A percentile compares a stretch with the other conserved stretches of the same genome.
Evolutionary conservation across 2,329 filamentous ascomycete species (phyloP).

Genomic region (Diaporthe destruens): DNA sequence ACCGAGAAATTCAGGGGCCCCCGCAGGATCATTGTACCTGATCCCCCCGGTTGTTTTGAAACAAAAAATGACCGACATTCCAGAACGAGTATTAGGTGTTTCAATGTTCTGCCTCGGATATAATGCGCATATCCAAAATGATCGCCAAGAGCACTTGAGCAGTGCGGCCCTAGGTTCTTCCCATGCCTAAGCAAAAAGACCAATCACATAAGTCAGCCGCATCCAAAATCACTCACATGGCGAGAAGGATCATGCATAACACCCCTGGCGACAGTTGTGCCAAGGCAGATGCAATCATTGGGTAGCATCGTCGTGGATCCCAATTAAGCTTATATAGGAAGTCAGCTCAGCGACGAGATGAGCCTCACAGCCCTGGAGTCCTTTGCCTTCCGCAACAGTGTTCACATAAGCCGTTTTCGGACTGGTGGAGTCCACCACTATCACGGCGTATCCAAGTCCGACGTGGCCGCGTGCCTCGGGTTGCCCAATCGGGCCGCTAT

Average conservation of each 20-base stretch:
- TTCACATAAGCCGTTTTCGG: conserved; percentile 13
- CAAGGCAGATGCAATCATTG: conserved; percentile 20
- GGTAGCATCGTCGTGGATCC: conserved; percentile 25
- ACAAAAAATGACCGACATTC: not conserved
- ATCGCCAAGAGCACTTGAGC: not conserved
- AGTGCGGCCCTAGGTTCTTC: conserved; percentile 13
- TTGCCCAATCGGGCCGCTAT: conserved; percentile 15
- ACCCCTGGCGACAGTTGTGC: not conserved
- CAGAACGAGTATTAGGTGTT: not conserved
- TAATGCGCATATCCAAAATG: not conserved
- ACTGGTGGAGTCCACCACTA: conserved; percentile 13
- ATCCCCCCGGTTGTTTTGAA: conserved; percentile 6
- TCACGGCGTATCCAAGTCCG: conserved; percentile 1
- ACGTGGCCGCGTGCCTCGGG: conserved; percentile 3
- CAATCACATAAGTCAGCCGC: not conserved
- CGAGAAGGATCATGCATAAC: not conserved
- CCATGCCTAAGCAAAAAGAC: not conserved
- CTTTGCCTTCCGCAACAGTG: not conserved
- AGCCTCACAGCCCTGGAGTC: not conserved
- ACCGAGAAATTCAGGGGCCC: conserved; percentile 3
- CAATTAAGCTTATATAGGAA: conserved; percentile 30
- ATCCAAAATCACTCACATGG: conserved; percentile 6
- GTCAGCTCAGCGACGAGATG: conserved; percentile 10
- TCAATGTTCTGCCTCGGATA: not conserved
- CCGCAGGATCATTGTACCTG: not conserved